Base-by-base conservation (phyloP, 139 green algal genomes). In the Coccomyxa sp. region DNA sequence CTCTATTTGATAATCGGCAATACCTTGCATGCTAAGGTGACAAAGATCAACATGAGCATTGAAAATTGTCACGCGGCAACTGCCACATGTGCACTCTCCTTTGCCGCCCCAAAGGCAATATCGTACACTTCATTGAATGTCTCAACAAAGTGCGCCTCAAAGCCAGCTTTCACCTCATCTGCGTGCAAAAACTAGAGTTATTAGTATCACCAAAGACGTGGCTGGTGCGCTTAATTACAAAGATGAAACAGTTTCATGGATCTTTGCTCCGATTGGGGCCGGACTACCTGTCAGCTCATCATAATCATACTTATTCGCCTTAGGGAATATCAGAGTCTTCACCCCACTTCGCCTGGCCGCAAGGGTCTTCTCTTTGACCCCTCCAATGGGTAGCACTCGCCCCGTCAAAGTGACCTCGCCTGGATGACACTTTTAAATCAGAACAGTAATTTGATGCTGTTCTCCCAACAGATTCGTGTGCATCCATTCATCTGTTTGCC, bases 341-440 rank as follows among this genome's bases (percentile, higher is more conserved):
- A 95, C 89, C 9, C 91, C 89, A 30, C 89, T 94, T 27, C 96
- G 88, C 38, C 91, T 81, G 27, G 95, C 96, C 17, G 94, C 95
- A 21, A 98, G 90, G 28, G 93, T 88, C 88, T 98, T 98, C 87
- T 98, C 96, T 88, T 98, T 98, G 15, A 99, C 90, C 0, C 95
- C 94, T 9, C 95, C 95, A 79, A 98, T 95, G 30, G 96, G 94
- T 83, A 99, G 89, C 77, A 99, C 91, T 58, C 92, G 92, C 23
- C 97, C 97, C 3, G 94, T 99, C 28, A 99, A 88, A 17, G 94
- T 98, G 25, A 99, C 93, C 91, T 98, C 96, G 27, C 96, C 92
- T 91, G 87, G 68, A 80, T 67, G 63, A 71, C 21, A 25, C 18
- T 15, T 21, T 28, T 71, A 25, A 25, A 25, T 71, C 63, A 15